These are phyloP conservation scores for Salix koriyanagi DNA, from an alignment of 345 rosid genomes.

Conservation along the genomic window DNA sequence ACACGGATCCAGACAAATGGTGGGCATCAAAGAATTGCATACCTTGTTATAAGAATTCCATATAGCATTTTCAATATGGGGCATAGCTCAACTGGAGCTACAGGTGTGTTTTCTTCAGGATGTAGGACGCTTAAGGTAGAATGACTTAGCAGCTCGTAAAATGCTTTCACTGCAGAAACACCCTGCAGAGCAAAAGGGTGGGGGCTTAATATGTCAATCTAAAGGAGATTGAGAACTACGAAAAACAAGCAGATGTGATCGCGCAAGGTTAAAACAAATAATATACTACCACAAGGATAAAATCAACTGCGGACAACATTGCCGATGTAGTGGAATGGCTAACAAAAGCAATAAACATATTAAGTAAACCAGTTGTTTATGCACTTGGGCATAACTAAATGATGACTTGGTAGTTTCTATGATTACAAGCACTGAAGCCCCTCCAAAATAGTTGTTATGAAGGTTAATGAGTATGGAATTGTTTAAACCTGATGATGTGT, in stretches of 20 bases:
- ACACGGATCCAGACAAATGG: background rate
- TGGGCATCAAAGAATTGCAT: background rate
- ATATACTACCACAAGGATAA: background rate
- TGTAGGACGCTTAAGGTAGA: conserved; percentile 61
- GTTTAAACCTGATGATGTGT: background rate
- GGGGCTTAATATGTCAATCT: background rate
- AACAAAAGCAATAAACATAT: background rate
- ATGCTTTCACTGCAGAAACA: conserved; percentile 90
- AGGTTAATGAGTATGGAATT: background rate
- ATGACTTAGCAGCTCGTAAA: conserved; percentile 80
- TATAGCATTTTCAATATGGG: conserved; percentile 82
- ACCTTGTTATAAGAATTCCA: conserved; percentile 37
- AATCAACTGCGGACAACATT: background rate
- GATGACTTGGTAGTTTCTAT: background rate
- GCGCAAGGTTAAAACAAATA: background rate
- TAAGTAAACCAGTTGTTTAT: background rate
- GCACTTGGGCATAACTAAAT: background rate
- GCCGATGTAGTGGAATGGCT: background rate
- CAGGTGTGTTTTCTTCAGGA: conserved; percentile 67
- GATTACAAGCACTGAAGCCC: background rate
- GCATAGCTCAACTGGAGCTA: conserved; percentile 88
- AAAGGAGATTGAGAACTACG: background rate
- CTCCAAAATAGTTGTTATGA: background rate
- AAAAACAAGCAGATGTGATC: background rate
- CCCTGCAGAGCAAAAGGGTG: conserved; percentile 47